Evolutionary conservation across 345 rosid genomes (phyloP), one percentile per base, ranked within the genome.

Genomic region (Sisymbrium irio): DNA sequence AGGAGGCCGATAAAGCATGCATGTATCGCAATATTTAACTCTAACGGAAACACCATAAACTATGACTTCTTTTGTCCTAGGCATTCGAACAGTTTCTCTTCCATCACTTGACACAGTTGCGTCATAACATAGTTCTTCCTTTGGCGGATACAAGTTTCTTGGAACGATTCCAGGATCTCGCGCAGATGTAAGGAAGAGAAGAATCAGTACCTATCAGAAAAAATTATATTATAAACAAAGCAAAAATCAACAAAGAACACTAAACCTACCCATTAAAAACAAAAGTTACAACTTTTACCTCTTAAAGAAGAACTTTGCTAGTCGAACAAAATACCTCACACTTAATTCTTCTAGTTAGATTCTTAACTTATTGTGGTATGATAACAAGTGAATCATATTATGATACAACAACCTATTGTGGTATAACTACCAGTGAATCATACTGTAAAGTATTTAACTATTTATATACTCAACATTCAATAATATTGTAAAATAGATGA

Each of bases 1-100:
- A 28, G 97, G 97, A 81, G 97, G 98, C 36, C 97, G 86, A 68
- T 89, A 94, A 72, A 91, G 92, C 98, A 91, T 94, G 84, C 98
- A 94, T 1, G 98, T 91, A 17, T 91, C 97, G 67, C 98, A 94
- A 30, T 94, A 94, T 80, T 94, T 94, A 51, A 91, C 92, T 72
- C 85, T 83, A 77, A 94, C 93, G 20, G 87, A 70, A 73, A 89
- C 51, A 9, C 97, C 98, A 80, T 91, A 83, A 40, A 91, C 89
- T 73, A 61, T 62, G 60, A 89, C 87, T 81, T 94, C 97, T 80
- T 88, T 94, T 1, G 90, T 88, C 79, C 97, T 83, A 50, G 97
- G 96, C 59, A 94, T 84, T 73, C 85, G 95, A 46, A 87, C 87
- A 76, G 87, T 91, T 79, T 89, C 96, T 78, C 96, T 84, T 73